Conservation (phyloP, 768 basidiomycete species). For the Termitomyces sp. region DNA sequence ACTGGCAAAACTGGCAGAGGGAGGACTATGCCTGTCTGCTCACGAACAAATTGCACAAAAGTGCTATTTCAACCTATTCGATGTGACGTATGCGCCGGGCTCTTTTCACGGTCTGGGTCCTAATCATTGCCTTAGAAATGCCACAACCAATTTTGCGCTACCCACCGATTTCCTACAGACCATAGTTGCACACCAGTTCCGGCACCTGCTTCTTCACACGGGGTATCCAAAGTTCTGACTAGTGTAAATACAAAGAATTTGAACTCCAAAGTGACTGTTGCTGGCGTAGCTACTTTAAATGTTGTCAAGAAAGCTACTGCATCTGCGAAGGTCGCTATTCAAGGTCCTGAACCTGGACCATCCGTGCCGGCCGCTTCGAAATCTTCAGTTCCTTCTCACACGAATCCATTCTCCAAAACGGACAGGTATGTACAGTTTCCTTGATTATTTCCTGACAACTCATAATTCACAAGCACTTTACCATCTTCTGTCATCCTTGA, state of each 20-base stretch:
- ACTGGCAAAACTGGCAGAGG: slow-evolving; percentile 49
- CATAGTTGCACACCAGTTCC: slow-evolving; percentile 47
- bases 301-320: slow-evolving; percentile 32
- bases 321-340: slow-evolving; percentile 17
- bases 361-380: slow-evolving; percentile 17
- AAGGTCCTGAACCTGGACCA: slow-evolving; percentile 10
- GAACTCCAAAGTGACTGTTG: slow-evolving; percentile 33
- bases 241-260: slow-evolving; percentile 34
- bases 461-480: slow-evolving; percentile 57
- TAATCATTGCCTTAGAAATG: slow-evolving; percentile 48
- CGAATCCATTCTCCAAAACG: slow-evolving; percentile 39
- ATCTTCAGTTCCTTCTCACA: slow-evolving; percentile 8
- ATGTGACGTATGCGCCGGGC: slow-evolving; percentile 55
- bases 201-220: slow-evolving; percentile 16
- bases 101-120: not conserved
- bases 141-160: slow-evolving; percentile 64
- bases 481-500: slow-evolving; percentile 20
- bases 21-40: slow-evolving; percentile 53
- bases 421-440: slow-evolving; percentile 58
- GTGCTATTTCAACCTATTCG: slow-evolving; percentile 67
- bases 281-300: slow-evolving; percentile 17
- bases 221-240: slow-evolving; percentile 10
- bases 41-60: slow-evolving; percentile 62
- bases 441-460: slow-evolving; percentile 42
- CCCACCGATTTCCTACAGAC: slow-evolving; percentile 75